Evolutionary conservation across 768 basidiomycete genomes (phyloP).

Genomic region (Mycena filopes): DNA sequence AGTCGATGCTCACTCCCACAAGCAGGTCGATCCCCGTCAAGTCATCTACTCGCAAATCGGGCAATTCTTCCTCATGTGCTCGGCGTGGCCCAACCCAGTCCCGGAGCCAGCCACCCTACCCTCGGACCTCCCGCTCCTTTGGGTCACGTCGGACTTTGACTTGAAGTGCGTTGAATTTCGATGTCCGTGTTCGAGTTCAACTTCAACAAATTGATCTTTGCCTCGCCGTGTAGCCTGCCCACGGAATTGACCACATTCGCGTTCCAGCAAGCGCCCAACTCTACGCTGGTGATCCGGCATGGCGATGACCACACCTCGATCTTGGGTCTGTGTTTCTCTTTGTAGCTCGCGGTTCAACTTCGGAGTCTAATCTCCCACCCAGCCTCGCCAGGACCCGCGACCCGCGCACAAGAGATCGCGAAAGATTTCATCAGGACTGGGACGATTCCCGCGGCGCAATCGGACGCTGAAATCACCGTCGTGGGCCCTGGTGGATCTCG

Average conservation of each 20-base stretch:
- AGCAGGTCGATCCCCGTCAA: slow-evolving; percentile 13
- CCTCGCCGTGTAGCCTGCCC: slow-evolving; percentile 3
- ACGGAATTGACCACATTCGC: slow-evolving; percentile 30
- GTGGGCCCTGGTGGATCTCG: slow-evolving; percentile 20
- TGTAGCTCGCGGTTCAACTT: neutral
- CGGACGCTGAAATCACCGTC: slow-evolving; percentile 15
- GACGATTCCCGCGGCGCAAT: neutral
- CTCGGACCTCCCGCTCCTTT: slow-evolving; percentile 11
- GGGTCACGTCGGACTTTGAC: slow-evolving; percentile 28
- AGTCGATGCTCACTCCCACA: neutral
- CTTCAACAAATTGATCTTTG: neutral
- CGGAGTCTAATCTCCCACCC: neutral
- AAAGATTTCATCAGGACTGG: slow-evolving; percentile 21
- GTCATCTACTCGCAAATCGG: slow-evolving; percentile 25
- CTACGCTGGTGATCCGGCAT: slow-evolving; percentile 25
- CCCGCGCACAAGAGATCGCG: neutral
- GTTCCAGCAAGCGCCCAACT: slow-evolving; percentile 21
- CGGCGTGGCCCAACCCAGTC: slow-evolving; percentile 11
- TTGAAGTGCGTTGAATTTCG: slow-evolving; percentile 21
- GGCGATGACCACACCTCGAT: slow-evolving; percentile 36
- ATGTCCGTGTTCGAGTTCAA: neutral
- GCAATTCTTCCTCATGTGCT: slow-evolving; percentile 20
- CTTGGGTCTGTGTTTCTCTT: neutral
- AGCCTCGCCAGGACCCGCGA: too few relatives aligned
- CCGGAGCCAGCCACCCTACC: neutral